phyloP scores from a whole-genome alignment of 2,329 filamentous ascomycete species.

The Sclerotinia spermophila region DNA sequence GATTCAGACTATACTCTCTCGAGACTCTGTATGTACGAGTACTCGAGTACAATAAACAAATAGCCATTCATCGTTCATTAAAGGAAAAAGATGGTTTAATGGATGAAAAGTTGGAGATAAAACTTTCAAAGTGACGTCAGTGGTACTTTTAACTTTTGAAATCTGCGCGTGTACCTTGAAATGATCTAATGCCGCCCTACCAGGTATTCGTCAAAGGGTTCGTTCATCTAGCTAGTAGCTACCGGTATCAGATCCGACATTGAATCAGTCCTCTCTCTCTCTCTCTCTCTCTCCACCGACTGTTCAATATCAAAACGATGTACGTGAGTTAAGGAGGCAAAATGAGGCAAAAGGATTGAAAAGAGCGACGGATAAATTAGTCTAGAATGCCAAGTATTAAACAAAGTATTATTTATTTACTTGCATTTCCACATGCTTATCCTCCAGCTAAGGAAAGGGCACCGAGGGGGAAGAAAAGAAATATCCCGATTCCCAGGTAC shows the following conservation, averaged over 20 bases:
- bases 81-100: neutral
- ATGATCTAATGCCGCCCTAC: conserved; percentile 7
- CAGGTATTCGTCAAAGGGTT: too few species aligned
- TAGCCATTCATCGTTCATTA: too few species aligned
- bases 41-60: neutral
- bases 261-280: neutral
- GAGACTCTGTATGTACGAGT: neutral
- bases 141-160: neutral
- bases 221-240: neutral
- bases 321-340: neutral
- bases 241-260: neutral
- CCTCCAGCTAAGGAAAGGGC: neutral
- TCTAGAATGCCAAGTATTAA: neutral
- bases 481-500: neutral
- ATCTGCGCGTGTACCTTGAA: neutral
- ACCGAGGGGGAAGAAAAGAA: too few species aligned
- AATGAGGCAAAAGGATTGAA: neutral
- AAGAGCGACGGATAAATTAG: neutral
- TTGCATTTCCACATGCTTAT: neutral
- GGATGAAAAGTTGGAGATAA: conserved; percentile 4
- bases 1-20: neutral
- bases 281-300: too few species aligned
- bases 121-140: conserved; percentile 1
- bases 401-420: too few species aligned
- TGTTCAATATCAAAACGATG: too few species aligned